Evolutionary conservation across 345 rosid genomes (phyloP), one percentile per base, ranked within the genome.

Genomic region (Pseudoturritis turrita): DNA sequence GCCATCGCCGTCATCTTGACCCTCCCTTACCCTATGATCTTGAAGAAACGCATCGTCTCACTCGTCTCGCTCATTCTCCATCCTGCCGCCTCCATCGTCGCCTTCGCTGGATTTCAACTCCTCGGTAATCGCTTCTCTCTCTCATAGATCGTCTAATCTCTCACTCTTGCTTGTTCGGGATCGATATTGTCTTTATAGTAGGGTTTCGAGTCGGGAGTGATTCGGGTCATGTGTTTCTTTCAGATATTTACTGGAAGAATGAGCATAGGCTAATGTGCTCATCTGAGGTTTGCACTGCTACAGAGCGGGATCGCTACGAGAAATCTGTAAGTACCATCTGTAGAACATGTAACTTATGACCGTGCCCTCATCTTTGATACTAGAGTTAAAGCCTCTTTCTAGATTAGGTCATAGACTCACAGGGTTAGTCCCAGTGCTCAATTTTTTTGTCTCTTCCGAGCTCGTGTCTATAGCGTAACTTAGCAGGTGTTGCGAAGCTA

Each of bases 201-300:
- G 10, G 29, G 41, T 15, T 29, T 55, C 56, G 50, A 66, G 21
- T 39, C 17, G 28, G 11, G 3, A 28, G 10, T 37, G 53, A 51
- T 75, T 39, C 49, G 54, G 62, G 53, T 29, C 31, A 62, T 46
- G 46, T 41, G 55, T 50, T 26, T 62, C 19, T 6, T 75, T 71
- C 75, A 91, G 97, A 91, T 79, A 70, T 91, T 10, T 91, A 91
- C 46, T 91, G 97, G 97, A 91, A 91, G 84, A 87, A 80, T 47
- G 97, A 91, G 79, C 96, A 91, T 81, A 86, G 97, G 41, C 60
- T 89, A 83, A 72, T 60, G 79, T 91, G 97, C 69, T 82, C 88
- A 4, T 81, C 91, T 10, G 97, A 89, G 71, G 82, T 62, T 74
- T 91, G 97, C 80, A 89, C 97, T 15, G 84, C 97, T 44, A 68